phyloP scores from a whole-genome alignment of 129 eudicot genomes.

The Solidago caesia region DNA sequence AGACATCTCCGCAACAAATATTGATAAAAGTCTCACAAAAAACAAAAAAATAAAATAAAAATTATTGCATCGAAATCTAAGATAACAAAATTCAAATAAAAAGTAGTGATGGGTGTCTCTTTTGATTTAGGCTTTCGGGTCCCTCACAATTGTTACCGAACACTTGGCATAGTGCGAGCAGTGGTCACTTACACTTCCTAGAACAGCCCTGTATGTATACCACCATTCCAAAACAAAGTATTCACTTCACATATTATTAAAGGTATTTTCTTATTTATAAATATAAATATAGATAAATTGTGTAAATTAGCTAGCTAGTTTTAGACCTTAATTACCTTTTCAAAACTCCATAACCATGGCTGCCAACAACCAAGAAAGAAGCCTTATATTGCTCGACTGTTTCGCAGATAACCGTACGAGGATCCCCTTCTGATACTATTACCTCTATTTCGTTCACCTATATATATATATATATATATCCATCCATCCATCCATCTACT shows the following conservation, averaged over 20 bases:
- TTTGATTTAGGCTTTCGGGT: not conserved
- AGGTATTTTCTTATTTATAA: not conserved
- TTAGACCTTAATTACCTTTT: not conserved
- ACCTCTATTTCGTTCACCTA: not conserved
- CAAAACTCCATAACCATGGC: constrained; percentile 4
- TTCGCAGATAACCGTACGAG: not conserved
- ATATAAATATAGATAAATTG: not conserved
- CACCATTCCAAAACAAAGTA: not conserved
- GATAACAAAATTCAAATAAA: no score
- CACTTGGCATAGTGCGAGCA: not conserved
- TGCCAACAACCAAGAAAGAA: constrained; percentile 6
- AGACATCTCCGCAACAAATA: no score
- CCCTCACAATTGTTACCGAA: constrained; percentile 1
- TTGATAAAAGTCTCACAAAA: no score
- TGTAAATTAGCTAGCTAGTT: not conserved
- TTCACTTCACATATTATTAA: not conserved
- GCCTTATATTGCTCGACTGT: not conserved
- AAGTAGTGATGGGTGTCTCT: no score
- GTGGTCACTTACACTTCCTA: constrained; percentile 9
- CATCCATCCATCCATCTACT: no score
- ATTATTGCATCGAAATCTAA: no score
- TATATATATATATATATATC: not conserved
- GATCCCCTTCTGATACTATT: not conserved
- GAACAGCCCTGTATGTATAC: not conserved
- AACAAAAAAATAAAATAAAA: no score